Base-by-base conservation (phyloP, 2,329 filamentous ascomycete genomes). In the Fusarium illudens region DNA sequence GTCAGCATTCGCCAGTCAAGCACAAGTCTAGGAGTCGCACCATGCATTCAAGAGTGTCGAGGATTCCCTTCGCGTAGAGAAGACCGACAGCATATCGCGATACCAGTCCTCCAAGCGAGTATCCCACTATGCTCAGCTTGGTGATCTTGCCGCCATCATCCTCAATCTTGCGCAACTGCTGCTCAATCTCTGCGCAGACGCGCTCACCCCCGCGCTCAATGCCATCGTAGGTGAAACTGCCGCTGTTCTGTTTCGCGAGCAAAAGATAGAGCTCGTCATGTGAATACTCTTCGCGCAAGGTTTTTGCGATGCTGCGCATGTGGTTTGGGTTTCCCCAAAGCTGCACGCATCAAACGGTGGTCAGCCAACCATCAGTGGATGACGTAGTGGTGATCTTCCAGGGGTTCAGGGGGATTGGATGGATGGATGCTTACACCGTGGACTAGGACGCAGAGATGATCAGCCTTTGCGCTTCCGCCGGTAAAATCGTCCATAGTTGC, bases 81-180 rank as follows among this genome's bases (percentile, higher is more conserved):
- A 98, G 81, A 0, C 95, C 95, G 59, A 97, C 86, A 2, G 92
- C 91, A 81, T 97, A 98, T 62, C 95, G 87, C 10, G 93, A 89
- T 5, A 98, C 89, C 7, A 98, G 83, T 0, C 95, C 95, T 46
- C 95, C 95, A 2, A 97, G 84, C 0, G 93, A 97, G 78, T 98
- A 97, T 36, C 95, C 95, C 42, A 95, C 86, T 37, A 98, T 84
- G 77, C 94, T 97, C 67, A 98, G 83, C 79, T 94, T 96, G 49
- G 82, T 90, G 73, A 97, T 91, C 39, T 87, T 85, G 70, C 90
- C 87, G 20, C 93, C 94, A 27, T 84, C 82, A 39, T 81, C 80
- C 50, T 86, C 84, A 53, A 89, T 84, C 44, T 78, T 76, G 58
- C 84, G 83, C 58, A 91, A 76, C 71, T 89, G 84, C 70, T 90